A percentile compares a stretch with the other conserved stretches of the same genome.
Evolutionary conservation across 805 yeast genomes (phyloP).

Genomic region (Clavispora phyllophila): DNA sequence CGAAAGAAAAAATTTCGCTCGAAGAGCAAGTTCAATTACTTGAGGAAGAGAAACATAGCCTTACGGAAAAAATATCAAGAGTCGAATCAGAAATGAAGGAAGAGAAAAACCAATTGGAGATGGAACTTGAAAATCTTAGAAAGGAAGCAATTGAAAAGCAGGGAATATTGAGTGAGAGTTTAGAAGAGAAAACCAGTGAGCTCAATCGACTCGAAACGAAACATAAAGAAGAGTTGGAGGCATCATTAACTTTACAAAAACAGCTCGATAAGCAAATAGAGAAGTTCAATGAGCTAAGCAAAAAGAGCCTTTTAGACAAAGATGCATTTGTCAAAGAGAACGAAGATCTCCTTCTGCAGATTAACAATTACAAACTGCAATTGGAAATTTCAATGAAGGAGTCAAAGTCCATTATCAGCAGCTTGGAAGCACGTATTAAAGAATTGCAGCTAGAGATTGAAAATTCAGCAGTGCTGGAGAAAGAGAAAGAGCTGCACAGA

Average conservation of each 20-base stretch:
- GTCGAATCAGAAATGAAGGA: not conserved
- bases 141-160: not conserved
- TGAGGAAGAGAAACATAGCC: not conserved
- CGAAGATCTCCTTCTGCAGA: not conserved
- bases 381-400: not conserved
- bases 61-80: not conserved
- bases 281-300: slow-evolving; percentile 1
- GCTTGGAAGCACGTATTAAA: not conserved
- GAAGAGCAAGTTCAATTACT: not conserved
- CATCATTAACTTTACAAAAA: slow-evolving; percentile 24
- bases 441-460: not conserved
- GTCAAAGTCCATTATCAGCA: not conserved
- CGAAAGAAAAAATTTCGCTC: not conserved
- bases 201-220: not conserved
- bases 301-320: slow-evolving; percentile 2
- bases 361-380: not conserved
- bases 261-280: slow-evolving; percentile 33
- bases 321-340: slow-evolving; percentile 2
- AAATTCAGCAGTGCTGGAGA: not conserved
- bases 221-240: not conserved
- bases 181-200: not conserved
- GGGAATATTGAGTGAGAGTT: not conserved
- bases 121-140: not conserved
- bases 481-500: not conserved
- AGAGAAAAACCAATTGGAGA: not conserved